These are phyloP conservation scores for Colletotrichum magnum DNA, from an alignment of 2,329 filamentous ascomycete genomes.

Conservation along the genomic window DNA sequence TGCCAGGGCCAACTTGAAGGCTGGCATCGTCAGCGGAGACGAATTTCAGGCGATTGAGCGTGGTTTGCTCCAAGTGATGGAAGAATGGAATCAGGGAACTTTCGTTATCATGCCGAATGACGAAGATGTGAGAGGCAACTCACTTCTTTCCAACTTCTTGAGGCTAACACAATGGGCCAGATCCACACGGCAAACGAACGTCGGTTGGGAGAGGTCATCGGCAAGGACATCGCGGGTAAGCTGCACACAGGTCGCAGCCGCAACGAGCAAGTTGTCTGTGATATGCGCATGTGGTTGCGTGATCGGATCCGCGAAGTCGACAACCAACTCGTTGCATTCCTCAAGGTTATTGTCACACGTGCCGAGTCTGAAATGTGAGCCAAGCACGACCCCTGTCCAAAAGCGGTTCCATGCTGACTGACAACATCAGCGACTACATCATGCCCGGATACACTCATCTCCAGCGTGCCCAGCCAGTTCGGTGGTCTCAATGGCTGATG, in stretches of 20 bases:
- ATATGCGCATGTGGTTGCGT: conserved; percentile 77
- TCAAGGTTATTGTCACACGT: conserved; percentile 43
- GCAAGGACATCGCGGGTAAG: conserved; percentile 79
- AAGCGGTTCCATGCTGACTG: conserved; percentile 41
- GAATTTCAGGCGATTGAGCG: conserved; percentile 75
- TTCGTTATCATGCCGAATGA: conserved; percentile 45
- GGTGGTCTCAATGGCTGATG: conserved; percentile 44
- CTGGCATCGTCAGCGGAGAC: conserved; percentile 71
- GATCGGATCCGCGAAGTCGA: conserved; percentile 45
- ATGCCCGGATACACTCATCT: conserved; percentile 49
- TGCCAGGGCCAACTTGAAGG: conserved; percentile 74
- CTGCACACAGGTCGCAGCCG: conserved; percentile 79
- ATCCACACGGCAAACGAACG: conserved; percentile 71
- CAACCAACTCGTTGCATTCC: conserved; percentile 44
- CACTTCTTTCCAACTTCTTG: conserved; percentile 10
- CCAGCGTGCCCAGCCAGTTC: conserved; percentile 46
- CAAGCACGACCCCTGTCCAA: conserved; percentile 38
- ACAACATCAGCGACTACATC: conserved; percentile 45
- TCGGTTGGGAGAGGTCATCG: conserved; percentile 76
- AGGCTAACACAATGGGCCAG: conserved; percentile 54
- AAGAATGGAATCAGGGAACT: conserved; percentile 47
- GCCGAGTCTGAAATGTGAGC: conserved; percentile 49
- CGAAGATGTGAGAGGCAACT: conserved; percentile 38
- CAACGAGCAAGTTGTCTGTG: conserved; percentile 82
- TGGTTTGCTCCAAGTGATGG: conserved; percentile 62